Evolutionary conservation across 139 green algal species (phyloP).

Genomic region (Chlamydomonas sp.): DNA sequence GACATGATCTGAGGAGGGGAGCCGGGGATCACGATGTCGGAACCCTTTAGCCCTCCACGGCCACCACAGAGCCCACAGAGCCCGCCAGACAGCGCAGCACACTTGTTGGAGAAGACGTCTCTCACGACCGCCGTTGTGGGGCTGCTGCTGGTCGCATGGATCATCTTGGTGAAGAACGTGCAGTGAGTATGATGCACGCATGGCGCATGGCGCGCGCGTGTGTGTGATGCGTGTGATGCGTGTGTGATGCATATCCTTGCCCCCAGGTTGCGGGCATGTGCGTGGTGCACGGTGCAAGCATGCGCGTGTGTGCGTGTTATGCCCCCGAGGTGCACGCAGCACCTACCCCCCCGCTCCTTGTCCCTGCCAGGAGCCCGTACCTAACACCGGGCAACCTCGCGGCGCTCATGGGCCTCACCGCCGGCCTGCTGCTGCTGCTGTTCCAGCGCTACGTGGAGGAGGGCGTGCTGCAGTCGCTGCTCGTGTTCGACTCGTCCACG

Average conservation of each 20-base stretch:
- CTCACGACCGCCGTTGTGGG: constrained; percentile 42
- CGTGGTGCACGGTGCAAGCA: too few relatives aligned
- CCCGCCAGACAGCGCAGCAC: too few relatives aligned
- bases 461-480: constrained; percentile 21
- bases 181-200: neutral
- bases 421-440: constrained; percentile 27
- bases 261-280: too few relatives aligned
- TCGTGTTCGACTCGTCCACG: constrained; percentile 27
- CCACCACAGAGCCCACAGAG: too few relatives aligned
- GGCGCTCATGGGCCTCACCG: constrained; percentile 28
- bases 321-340: too few relatives aligned
- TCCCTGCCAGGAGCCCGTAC: constrained; percentile 23
- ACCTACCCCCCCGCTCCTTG: neutral
- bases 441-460: constrained; percentile 16
- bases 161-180: constrained; percentile 43
- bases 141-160: constrained; percentile 52
- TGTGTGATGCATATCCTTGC: too few relatives aligned
- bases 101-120: constrained; percentile 3
- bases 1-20: too few relatives aligned
- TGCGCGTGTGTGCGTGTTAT: too few relatives aligned
- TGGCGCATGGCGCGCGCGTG: too few relatives aligned
- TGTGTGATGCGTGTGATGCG: too few relatives aligned
- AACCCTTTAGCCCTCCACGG: too few relatives aligned
- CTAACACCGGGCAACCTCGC: constrained; percentile 33
- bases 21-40: too few relatives aligned